Evolutionary conservation across 495 filamentous ascomycete species (phyloP), one percentile per base, ranked within the genome.

Genomic region (Neurospora sp.): DNA sequence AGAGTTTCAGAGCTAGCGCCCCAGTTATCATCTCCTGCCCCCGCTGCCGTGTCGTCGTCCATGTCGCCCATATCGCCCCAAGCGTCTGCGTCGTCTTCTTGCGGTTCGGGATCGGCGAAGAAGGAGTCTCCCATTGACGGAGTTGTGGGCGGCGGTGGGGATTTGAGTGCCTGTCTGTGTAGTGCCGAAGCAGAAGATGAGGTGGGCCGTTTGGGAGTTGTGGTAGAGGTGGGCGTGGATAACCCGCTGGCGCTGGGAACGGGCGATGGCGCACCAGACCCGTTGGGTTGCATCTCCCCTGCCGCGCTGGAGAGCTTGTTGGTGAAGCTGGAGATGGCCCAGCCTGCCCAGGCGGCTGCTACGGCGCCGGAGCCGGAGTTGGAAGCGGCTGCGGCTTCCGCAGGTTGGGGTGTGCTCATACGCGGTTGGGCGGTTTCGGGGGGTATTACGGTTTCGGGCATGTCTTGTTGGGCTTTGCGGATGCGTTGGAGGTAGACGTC

Each of bases 261-360:
- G 5, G 77, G 71, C 1, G 77, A 69, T 23, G 80, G 40, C 0
- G 75, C 71, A 4, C 76, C 69, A 8, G 75, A 59, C 4, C 79
- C 82, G 27, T 77, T 79, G n/a, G 72, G 46, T 14, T 94, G 86
- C 69, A 99, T 98, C 66, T 97, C 91, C 20, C 96, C 96, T 38
- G 90, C 91, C 3, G 93, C 93, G 4, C 93, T 81, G 14, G 92
- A 89, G 38, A 99, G 79, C 77, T 96, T 98, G 81, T 97, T 97
- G 5, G 96, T 97, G 81, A 99, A 98, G n/a, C 93, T 97, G 3
- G 96, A 97, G 66, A 99, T 97, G 0, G 96, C 96, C 96, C 96
- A 99, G 54, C 96, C 96, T 6, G 95, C 89, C 96, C 95, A 98
- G 4, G 76, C 72, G 5, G 79, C 72, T 14, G 78, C 35, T 16